Evolutionary conservation across 805 yeast species (phyloP).

Genomic region (Myxozyma mucilagina): DNA sequence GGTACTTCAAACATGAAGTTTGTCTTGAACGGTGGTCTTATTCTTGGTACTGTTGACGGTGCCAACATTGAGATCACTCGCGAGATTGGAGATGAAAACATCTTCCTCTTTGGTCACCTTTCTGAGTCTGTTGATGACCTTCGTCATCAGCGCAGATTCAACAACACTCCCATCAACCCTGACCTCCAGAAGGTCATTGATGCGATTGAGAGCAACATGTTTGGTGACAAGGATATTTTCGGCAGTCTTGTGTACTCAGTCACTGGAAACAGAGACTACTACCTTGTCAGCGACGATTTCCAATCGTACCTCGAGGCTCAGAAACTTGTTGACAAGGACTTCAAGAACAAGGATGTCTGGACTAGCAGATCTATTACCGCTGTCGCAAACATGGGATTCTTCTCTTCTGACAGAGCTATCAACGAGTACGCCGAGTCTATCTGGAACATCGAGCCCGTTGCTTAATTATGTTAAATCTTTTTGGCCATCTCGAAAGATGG

Average conservation of each 20-base stretch:
- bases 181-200: slow-evolving; percentile 62
- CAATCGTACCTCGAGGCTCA: slow-evolving; percentile 85
- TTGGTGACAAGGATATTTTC: slow-evolving; percentile 67
- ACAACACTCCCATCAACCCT: slow-evolving; percentile 60
- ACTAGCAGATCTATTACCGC: slow-evolving; percentile 68
- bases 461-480: background rate
- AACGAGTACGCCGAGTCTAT: slow-evolving; percentile 89
- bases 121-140: slow-evolving; percentile 87
- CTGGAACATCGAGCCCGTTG: slow-evolving; percentile 83
- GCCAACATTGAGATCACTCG: slow-evolving; percentile 94
- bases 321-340: slow-evolving; percentile 69
- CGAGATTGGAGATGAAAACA: slow-evolving; percentile 90
- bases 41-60: slow-evolving; percentile 95
- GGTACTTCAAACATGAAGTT: slow-evolving; percentile 97
- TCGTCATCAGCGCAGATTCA: slow-evolving; percentile 69
- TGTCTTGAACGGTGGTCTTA: slow-evolving; percentile 89
- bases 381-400: slow-evolving; percentile 93
- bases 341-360: slow-evolving; percentile 69
- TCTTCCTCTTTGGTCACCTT: slow-evolving; percentile 86
- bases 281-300: slow-evolving; percentile 86
- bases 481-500: too few relatives aligned
- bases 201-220: slow-evolving; percentile 65
- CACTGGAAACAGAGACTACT: slow-evolving; percentile 66
- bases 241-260: slow-evolving; percentile 68
- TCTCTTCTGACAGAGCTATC: slow-evolving; percentile 85